Evolutionary conservation across 441 rosid genomes (phyloP), one percentile per base, ranked within the genome.

Genomic region (Gossypium armourianum): DNA sequence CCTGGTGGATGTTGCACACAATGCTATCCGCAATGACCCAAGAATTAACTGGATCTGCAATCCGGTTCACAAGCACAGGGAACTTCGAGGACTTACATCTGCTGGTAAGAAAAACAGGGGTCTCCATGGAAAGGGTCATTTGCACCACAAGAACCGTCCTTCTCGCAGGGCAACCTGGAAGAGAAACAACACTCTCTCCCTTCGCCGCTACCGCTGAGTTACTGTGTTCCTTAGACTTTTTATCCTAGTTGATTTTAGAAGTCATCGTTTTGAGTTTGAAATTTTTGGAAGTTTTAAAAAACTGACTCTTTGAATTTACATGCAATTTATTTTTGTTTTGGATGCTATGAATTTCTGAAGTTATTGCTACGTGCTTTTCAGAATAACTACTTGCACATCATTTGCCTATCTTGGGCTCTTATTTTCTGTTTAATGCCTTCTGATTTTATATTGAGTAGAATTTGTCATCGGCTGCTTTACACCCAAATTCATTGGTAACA

Each of bases 101-200:
- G 95, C 89, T 15, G 96, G 97, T 62, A 92, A 88, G 88, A 85
- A 90, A 75, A 83, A 88, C 85, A 84, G 97, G 70, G 97, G 97
- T 72, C 84, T 92, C 6, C 89, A 85, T 1, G 97, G 96, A 63
- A 92, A 80, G 83, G 96, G 97, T 15, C 96, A 87, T 75, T 59
- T 62, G 69, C 75, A 90, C 84, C 96, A 90, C 92, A 91, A 91
- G 85, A 81, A 81, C 23, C 83, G 90, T 2, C 93, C 96, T 50
- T 89, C 97, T 13, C 93, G 96, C 76, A 80, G 97, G 71, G 97
- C 91, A 17, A 92, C 91, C 75, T 92, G 96, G 97, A 92, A 92
- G 89, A 85, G 85, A 40, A 90, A 88, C 87, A 88, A 86, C 79
- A 82, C 83, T 2, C 73, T 88, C 0, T 81, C 86, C 53, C 96